Base-by-base conservation (phyloP, 345 rosid genomes). In the Eucalyptus sp. region DNA sequence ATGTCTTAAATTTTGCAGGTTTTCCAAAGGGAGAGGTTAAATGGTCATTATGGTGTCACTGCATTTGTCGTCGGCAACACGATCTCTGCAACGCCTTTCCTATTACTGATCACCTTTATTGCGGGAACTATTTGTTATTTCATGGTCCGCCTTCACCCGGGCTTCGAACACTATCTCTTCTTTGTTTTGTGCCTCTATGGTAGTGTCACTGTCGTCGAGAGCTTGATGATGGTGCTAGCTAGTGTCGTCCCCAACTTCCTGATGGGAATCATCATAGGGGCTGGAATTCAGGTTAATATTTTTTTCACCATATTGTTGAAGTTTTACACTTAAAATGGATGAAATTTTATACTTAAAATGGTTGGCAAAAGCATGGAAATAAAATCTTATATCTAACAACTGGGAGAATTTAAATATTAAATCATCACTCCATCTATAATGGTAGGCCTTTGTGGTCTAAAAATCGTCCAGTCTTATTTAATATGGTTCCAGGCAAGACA, bases 221-320 rank as follows among this genome's bases (percentile, higher is more conserved):
- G 99, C 95, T 90, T 96, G 96, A 97, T 96, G 99, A 96, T 97
- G 99, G 97, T 96, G 17, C 94, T 97, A 44, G 98, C 99, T 84
- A 95, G 98, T 54, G 68, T 97, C 71, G 96, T 96, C 89, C 99
- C 99, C 41, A 97, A 97, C 93, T 97, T 96, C 93, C 98, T 97
- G 88, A 97, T 97, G 99, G 99, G 99, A 13, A 97, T 97, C 90
- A 97, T 97, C 93, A 96, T 94, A 8, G 99, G 99, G 89, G 99
- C 99, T 86, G 99, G 99, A 85, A 93, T 96, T 87, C 98, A 96
- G 96, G 99, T 95, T 25, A 48, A 87, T 31, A 18, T 37, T 41
- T 76, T 68, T 20, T 76, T 11, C 48, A 76, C 84, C 48, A 10
- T 41, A 29, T 41, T 20, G 48, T 41, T 41, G 29, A 76, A 76